A percentile compares a stretch with the other conserved stretches of the same genome.
Conservation (phyloP, 108 stramenopile species). For the Conticribra guillardii region DNA sequence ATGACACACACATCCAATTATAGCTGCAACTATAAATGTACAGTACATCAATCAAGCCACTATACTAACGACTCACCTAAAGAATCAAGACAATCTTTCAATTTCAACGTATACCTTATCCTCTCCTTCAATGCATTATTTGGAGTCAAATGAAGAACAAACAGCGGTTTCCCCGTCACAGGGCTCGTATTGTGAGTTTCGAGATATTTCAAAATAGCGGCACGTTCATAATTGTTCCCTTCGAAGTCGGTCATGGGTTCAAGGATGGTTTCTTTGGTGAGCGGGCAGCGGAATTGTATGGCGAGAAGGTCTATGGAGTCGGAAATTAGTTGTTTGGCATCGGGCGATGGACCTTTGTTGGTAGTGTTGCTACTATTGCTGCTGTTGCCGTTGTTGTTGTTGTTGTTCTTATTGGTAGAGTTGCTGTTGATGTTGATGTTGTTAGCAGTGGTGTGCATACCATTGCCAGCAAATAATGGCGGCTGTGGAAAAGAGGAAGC, state of each 20-base stretch:
- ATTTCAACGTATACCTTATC: conserved; percentile 32
- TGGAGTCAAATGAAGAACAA: conserved; percentile 23
- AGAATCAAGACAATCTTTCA: conserved; percentile 32
- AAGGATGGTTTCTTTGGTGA: conserved; percentile 38
- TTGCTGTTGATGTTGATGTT: neutral
- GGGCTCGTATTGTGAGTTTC: conserved; percentile 38
- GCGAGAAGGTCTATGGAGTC: conserved; percentile 19
- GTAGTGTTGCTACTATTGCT: neutral
- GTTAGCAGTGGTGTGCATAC: neutral
- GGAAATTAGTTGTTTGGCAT: conserved; percentile 13
- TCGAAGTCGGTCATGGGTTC: conserved; percentile 49
- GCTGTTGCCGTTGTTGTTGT: neutral
- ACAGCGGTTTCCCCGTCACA: conserved; percentile 42
- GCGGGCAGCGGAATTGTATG: conserved; percentile 30
- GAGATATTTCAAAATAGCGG: conserved; percentile 42
- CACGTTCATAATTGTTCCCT: conserved; percentile 40
- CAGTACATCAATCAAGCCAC: too few species aligned
- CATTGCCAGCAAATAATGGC: too few species aligned
- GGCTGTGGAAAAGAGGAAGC: too few species aligned
- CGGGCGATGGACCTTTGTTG: neutral
- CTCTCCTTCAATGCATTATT: conserved; percentile 37
- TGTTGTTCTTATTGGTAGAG: neutral
- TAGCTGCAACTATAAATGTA: too few species aligned
- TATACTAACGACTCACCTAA: conserved; percentile 23
- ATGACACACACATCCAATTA: too few species aligned